A percentile compares a stretch with the other conserved stretches of the same genome.
These are phyloP conservation scores for Fusarium fracticaudum DNA, from an alignment of 2,329 filamentous ascomycete genomes.

Conservation along the genomic window DNA sequence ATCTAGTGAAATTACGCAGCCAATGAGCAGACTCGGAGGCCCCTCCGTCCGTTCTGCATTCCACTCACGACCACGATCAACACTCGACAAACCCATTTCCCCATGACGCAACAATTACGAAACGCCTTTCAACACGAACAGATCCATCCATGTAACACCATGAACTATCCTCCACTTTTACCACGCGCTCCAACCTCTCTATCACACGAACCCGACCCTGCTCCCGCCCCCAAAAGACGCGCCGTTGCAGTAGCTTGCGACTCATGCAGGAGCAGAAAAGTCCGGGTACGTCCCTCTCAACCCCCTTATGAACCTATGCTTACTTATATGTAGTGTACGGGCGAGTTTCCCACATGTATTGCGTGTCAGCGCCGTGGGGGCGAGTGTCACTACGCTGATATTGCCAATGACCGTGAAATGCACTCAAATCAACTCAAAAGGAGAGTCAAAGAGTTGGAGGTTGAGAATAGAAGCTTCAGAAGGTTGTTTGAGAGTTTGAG, in stretches of 20 bases:
- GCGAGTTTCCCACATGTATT: background rate
- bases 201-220: background rate
- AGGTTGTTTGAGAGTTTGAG: background rate
- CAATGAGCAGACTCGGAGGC: background rate
- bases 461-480: background rate
- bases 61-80: background rate
- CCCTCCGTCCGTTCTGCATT: background rate
- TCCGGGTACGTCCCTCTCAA: background rate
- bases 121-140: background rate
- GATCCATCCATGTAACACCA: background rate
- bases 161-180: background rate
- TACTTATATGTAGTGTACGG: background rate
- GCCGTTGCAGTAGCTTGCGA: background rate
- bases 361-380: background rate
- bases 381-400: background rate
- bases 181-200: background rate
- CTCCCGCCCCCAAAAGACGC: background rate
- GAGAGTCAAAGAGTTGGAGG: background rate
- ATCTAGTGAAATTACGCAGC: fast-evolving
- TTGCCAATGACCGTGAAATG: background rate
- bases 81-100: background rate
- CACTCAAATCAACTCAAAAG: background rate
- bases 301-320: fast-evolving
- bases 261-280: background rate
- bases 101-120: background rate